Evolutionary conservation across 1,284 basidiomycete species (phyloP), one percentile per base, ranked within the genome.

Genomic region (Wolfiporia cocos): DNA sequence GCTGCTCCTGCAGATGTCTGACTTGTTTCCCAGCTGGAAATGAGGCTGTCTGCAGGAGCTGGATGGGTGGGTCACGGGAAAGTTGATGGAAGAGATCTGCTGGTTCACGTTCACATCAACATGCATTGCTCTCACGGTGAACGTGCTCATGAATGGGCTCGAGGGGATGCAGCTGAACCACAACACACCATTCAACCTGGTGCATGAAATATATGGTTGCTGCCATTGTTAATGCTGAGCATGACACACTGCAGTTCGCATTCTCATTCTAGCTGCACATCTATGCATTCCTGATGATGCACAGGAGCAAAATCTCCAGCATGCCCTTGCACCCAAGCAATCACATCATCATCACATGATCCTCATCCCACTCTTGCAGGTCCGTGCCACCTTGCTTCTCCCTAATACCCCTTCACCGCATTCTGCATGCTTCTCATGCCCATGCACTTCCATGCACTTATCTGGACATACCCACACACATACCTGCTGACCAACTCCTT

Each of bases 401-500:
- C 23, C 6, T 12, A 15, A 26, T 43, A 23, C 11, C 41, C 24
- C 26, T 36, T n/a, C 17, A 86, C 85, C 0, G 70, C 75, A 6
- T 61, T 83, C 21, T 70, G 74, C 35, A 76, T 80, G 9, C 35
- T 77, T 23, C 60, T 82, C 20, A 74, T 74, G 1, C 69, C 88
- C 38, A 18, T 68, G 2, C 84, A 87, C 54, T 86, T 86, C 59
- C 77, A 84, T 53, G 62, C 64, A 26, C 78, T 82, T 12, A 56
- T 85, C 23, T 73, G 75, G 63, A 63, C 69, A 52, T 68, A 66
- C 0, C 59, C 66, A 1, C 52, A 65, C 4, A 63, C 66, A 10
- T 85, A 84, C 54, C 84, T 84, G 0, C 66, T 85, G 11, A 71
- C 86, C 44, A 85, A 82, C 51, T 84, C 82, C 49, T 68, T 85